Evolutionary conservation across 257 asterid species (phyloP), one percentile per base, ranked within the genome.

Genomic region (Fraxinus anomala): DNA sequence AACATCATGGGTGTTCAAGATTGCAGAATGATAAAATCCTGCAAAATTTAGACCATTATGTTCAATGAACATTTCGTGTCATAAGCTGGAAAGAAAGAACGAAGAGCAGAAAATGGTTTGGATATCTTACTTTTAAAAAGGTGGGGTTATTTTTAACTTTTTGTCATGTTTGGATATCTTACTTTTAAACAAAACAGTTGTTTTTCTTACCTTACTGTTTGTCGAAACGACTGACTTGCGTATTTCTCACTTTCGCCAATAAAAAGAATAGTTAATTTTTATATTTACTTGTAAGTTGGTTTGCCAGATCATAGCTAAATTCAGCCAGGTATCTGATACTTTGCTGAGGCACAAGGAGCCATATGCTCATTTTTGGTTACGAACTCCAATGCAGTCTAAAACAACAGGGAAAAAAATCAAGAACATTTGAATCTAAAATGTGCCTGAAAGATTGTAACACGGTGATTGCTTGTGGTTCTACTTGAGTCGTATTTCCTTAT

Each of bases 1-100:
- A 0, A 92, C 68, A 68, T 89, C 94, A 30, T 93, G 97, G 7
- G 91, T 88, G 87, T 91, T 91, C 23, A 95, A 76, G 74, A 95
- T 87, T n/a, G 97, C 99, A 7, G 99, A 90, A 85, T 92, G 94
- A 75, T 90, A 95, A 76, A 93, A 95, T 5, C 99, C 99, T 94
- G 91, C 78, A 78, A 28, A 5, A 5, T 39, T 65, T 30, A 30
- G 36, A 74, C 70, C 74, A 65, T 47, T 5, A 47, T 26, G 19
- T 47, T 47, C 56, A 14, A 3, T 13, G 19, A 56, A 56, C 28
- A 56, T 56, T 56, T 54, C 26, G 5, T 54, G 65, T 54, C 24
- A 54, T 6, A 54, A n/a, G 66, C 26, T 49, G 75, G 51, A 24
- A 72, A 42, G 68, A 2, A 21, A 26, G 28, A 16, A 51, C 1